Conservation (phyloP, 2,329 filamentous ascomycete species). For the Calonectria fujianensis region DNA sequence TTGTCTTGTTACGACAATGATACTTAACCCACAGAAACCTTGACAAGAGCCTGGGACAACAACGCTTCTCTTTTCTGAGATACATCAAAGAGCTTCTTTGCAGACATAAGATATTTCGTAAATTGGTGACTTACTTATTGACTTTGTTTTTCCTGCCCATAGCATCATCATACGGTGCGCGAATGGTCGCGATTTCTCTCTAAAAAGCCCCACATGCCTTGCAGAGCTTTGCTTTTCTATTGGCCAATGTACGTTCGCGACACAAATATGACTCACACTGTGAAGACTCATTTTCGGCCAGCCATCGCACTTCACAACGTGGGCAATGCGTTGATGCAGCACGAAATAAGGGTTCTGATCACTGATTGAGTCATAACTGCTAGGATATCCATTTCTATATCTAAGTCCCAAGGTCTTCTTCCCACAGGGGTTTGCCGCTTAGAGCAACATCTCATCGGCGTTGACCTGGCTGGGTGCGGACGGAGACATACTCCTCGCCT, state of each 20-base stretch:
- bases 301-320: no score
- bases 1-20: not conserved
- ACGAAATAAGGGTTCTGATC: not conserved
- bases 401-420: not conserved
- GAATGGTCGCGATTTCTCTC: not conserved
- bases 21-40: not conserved
- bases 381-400: not conserved
- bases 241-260: not conserved
- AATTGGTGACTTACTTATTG: not conserved
- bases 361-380: not conserved
- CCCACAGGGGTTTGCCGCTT: not conserved
- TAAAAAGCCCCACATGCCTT: not conserved
- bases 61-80: not conserved
- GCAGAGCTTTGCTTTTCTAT: not conserved
- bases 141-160: not conserved
- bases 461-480: not conserved
- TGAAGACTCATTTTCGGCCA: not conserved
- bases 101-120: not conserved
- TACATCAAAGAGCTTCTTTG: not conserved
- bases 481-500: no score
- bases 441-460: no score
- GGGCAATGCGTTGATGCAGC: not conserved
- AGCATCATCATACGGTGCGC: not conserved
- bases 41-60: not conserved
- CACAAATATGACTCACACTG: conserved; percentile 17